Conservation (phyloP, 1,284 basidiomycete species). For the Moniliella sp. region DNA sequence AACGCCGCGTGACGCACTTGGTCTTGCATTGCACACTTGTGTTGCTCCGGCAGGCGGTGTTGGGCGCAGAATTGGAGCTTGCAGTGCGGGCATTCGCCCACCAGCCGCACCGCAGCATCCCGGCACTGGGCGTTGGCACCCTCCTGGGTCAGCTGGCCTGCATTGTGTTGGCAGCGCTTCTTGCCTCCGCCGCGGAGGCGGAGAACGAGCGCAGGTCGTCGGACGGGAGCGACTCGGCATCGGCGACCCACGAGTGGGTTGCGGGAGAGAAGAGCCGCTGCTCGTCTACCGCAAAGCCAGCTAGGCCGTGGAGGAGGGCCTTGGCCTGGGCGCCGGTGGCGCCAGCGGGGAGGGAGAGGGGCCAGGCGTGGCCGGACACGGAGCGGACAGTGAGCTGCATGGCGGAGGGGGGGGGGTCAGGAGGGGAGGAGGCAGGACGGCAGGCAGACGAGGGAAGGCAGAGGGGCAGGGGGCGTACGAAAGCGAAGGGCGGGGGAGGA, state of each 20-base stretch:
- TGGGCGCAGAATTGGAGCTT: conserved; percentile 27
- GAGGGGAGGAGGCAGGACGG: background rate
- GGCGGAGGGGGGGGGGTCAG: conserved; percentile 5
- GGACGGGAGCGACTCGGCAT: conserved; percentile 44
- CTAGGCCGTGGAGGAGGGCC: conserved; percentile 41
- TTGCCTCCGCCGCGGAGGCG: conserved; percentile 45
- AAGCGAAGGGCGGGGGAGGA: background rate
- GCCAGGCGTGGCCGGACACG: conserved; percentile 35
- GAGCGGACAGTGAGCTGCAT: conserved; percentile 31
- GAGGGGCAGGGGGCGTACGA: background rate
- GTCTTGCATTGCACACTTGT: conserved; percentile 25
- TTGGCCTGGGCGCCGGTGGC: conserved; percentile 35
- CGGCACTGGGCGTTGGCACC: conserved; percentile 26
- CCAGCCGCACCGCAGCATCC: conserved; percentile 30
- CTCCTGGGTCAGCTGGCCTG: too few relatives aligned
- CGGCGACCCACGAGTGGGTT: conserved; percentile 32
- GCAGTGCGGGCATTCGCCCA: conserved; percentile 32
- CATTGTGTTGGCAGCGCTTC: conserved; percentile 29
- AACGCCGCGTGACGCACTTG: conserved; percentile 29
- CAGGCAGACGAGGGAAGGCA: background rate
- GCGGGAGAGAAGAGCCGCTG: conserved; percentile 46
- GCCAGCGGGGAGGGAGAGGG: conserved; percentile 35
- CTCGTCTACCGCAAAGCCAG: conserved; percentile 73
- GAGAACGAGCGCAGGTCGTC: conserved; percentile 46
- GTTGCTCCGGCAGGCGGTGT: conserved; percentile 28